Evolutionary conservation across 257 asterid species (phyloP), one percentile per base, ranked within the genome.

Genomic region (Solanum paucissectum): DNA sequence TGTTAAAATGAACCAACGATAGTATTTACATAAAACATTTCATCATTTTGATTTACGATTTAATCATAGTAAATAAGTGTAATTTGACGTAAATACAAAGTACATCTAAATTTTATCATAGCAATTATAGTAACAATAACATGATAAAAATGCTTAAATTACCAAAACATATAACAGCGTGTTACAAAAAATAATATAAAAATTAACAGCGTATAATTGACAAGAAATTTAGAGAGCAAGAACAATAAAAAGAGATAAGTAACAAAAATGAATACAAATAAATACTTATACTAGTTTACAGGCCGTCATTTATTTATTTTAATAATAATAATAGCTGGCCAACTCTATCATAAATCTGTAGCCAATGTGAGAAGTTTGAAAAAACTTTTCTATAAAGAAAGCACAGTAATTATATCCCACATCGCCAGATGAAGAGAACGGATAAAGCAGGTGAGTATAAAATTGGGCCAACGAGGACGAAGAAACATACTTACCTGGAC

Each of bases 401-500:
- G 69, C 6, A 4, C 5, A 23, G 32, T 5, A 60, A 9, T 60
- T 73, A 37, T 76, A 3, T 38, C 58, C 58, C 34, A 76, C 23
- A 76, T 38, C 23, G 12, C 23, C 1, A 6, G 37, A 14, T 12
- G 20, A n/a, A n/a, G 83, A 12, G 4, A 4, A 76, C 14, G 34
- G 12, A 76, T 76, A 38, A 37, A 38, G 62, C 23, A 52, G 10
- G n/a, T 52, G 62, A 52, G 23, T 52, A 52, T 52, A 52, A 52
- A 52, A 2, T 18, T 52, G 62, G n/a, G 60, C 34, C 83, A 12
- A n/a, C 36, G 55, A 76, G 12, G 23, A 23, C 0, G 12, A 6
- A 6, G 34, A 11, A 23, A 76, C 68, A 90, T 89, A 88, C 90
- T 90, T 91, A 90, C 88, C 89, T 88, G 90, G 91, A 90, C 86